These are phyloP conservation scores for Botrytis aclada DNA, from an alignment of 2,329 filamentous ascomycete genomes.

Conservation along the genomic window DNA sequence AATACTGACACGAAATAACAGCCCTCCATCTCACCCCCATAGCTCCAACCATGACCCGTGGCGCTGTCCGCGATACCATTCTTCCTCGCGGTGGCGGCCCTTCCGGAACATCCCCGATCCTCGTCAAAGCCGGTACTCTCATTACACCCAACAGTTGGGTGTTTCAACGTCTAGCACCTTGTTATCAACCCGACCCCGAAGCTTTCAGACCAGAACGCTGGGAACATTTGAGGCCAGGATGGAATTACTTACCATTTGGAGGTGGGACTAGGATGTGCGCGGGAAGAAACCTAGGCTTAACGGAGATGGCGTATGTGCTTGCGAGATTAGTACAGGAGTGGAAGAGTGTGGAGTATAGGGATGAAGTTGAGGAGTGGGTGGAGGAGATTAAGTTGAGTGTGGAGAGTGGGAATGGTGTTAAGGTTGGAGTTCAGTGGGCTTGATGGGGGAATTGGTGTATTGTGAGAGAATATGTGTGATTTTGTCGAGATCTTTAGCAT, in stretches of 20 bases:
- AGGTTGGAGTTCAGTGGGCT: background rate
- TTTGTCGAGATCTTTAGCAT: background rate
- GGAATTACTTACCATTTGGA: conserved; percentile 65
- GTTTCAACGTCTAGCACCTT: conserved; percentile 40
- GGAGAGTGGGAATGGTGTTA: background rate
- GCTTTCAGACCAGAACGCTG: conserved; percentile 43
- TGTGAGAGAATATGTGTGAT: background rate
- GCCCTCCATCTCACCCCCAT: background rate
- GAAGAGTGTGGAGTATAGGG: background rate
- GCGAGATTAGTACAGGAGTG: conserved; percentile 42
- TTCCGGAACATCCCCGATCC: conserved; percentile 30
- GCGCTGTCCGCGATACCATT: conserved; percentile 23
- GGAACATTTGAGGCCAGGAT: conserved; percentile 30
- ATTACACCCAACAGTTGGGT: conserved; percentile 23
- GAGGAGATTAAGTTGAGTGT: conserved; percentile 1
- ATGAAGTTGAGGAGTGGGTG: background rate
- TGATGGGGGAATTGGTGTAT: background rate
- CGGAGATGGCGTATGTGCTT: conserved; percentile 16
- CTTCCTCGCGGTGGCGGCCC: conserved; percentile 35
- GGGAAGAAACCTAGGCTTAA: conserved; percentile 39
- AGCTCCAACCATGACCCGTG: conserved; percentile 9
- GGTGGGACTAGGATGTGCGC: conserved; percentile 68
- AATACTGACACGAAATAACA: background rate
- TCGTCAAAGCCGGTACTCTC: conserved; percentile 26
- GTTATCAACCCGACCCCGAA: conserved; percentile 40